Evolutionary conservation across 2,329 filamentous ascomycete genomes (phyloP).

Genomic region (Fusarium poae): DNA sequence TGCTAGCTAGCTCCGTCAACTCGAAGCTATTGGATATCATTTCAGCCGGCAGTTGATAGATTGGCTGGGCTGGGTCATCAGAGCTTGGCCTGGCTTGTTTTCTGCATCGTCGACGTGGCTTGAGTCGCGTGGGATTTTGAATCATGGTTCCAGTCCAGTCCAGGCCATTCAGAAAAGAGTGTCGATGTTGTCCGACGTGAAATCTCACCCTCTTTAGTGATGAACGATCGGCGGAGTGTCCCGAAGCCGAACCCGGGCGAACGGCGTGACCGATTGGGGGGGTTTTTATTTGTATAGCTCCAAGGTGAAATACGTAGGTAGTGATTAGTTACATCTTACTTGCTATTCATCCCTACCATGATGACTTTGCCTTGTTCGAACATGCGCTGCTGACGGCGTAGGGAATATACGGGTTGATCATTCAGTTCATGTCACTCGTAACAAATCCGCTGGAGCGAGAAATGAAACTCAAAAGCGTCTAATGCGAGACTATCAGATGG

Average conservation of each 20-base stretch:
- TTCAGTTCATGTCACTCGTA: not conserved
- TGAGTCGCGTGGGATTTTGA: conserved; percentile 32
- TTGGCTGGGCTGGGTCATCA: conserved; percentile 18
- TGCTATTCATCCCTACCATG: conserved; percentile 3
- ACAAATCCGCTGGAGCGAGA: not conserved
- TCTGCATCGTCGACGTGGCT: conserved; percentile 30
- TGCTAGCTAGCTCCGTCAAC: not conserved
- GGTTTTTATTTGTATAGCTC: not conserved
- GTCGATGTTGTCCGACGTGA: conserved; percentile 9
- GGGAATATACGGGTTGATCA: conserved; percentile 10
- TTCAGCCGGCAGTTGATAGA: conserved; percentile 35
- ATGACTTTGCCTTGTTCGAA: conserved; percentile 27
- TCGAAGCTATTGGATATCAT: conserved; percentile 3
- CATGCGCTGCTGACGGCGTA: conserved; percentile 12
- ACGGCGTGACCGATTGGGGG: conserved; percentile 45
- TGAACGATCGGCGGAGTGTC: conserved; percentile 41
- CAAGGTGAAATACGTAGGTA: not conserved
- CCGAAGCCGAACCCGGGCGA: conserved; percentile 30
- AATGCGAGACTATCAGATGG: conserved; percentile 9
- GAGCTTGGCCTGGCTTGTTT: not conserved
- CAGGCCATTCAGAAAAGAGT: not conserved
- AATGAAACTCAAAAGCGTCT: conserved; percentile 9
- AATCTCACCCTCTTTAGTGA: conserved; percentile 31
- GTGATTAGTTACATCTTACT: not conserved
- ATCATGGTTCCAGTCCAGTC: conserved; percentile 10